Percentiles rank a stretch among this genome's conserved stretches.
phyloP scores from a whole-genome alignment of 2,329 filamentous ascomycete genomes.

The Alternaria gaisen region DNA sequence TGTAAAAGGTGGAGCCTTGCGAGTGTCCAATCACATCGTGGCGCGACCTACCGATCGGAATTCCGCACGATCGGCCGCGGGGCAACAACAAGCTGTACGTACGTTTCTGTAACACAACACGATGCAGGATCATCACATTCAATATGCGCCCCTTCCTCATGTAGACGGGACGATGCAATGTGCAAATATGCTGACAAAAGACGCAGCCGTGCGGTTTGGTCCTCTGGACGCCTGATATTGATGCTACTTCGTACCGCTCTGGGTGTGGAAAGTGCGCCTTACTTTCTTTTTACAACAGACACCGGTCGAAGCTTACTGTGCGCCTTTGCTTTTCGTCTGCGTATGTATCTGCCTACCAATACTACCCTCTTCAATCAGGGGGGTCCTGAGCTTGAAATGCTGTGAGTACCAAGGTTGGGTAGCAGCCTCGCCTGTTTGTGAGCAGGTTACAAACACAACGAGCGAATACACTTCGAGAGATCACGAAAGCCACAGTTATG shows the following conservation, averaged over 20 bases:
- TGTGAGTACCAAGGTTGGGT: too few species aligned
- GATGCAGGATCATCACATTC: not conserved
- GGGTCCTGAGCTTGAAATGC: too few species aligned
- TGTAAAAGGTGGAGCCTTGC: not conserved
- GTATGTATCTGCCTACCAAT: too few species aligned
- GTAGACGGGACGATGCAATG: not conserved
- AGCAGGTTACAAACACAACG: too few species aligned
- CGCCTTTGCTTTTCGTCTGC: not conserved
- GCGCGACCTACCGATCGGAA: not conserved
- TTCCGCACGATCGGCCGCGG: not conserved
- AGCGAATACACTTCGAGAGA: too few species aligned
- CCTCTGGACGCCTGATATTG: not conserved
- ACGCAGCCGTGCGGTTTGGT: constrained; percentile 1
- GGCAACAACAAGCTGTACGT: not conserved
- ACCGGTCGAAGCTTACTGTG: not conserved
- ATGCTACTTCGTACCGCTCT: too few species aligned
- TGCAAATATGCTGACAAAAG: not conserved
- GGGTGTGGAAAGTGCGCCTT: not conserved
- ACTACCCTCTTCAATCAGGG: too few species aligned
- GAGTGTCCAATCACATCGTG: not conserved
- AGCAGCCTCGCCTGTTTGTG: too few species aligned
- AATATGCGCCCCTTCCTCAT: not conserved
- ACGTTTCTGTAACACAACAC: not conserved
- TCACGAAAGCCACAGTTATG: too few species aligned
- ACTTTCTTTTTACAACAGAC: not conserved